Base-by-base conservation (phyloP, 2,329 filamentous ascomycete genomes). In the Xylaria sp. region DNA sequence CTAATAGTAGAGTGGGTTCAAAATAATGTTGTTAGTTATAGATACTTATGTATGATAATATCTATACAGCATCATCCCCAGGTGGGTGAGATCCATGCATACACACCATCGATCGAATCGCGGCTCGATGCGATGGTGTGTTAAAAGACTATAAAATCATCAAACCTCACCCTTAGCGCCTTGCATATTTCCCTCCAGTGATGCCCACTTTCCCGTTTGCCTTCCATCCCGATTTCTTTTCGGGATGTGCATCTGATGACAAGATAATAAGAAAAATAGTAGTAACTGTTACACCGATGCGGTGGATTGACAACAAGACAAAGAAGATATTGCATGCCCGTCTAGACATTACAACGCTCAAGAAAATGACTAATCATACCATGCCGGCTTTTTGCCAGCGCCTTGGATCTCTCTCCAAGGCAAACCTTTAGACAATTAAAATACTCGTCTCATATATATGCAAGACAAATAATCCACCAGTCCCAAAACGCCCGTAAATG, bases 401-500 rank as follows among this genome's bases (percentile, higher is more conserved):
- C 39, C 54, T 72, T 64, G 62, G 67, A 69, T 66, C 69, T 66
- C 33, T 67, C 59, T n/a, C 41, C 54, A 20, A 51, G 31, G 55
- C 13, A 23, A 65, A 55, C 57, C 58, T 52, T 51, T 49, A 70
- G 48, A 64, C 59, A 66, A 70, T 70, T 70, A 72, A 67, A 57
- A 66, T 66, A 54, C 46, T 68, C 62, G 61, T 63, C 62, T 65
- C 55, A n/a, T 57, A 58, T 65, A 61, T 72, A 69, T 72, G 68
- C 63, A 72, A 69, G 66, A 69, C 61, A 65, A 66, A 63, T 58
- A 23, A 64, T 65, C 55, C 67, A 52, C 64, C 64, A 36, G 52
- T 55, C 41, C 69, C 63, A 64, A 61, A 78, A 78, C 77, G 75
- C 77, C 71, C 69, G 75, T 71, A 78, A 78, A 78, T 78, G 76